These are phyloP conservation scores for Rhodomyrtus tomentosa DNA, from an alignment of 345 rosid species.

Conservation along the genomic window DNA sequence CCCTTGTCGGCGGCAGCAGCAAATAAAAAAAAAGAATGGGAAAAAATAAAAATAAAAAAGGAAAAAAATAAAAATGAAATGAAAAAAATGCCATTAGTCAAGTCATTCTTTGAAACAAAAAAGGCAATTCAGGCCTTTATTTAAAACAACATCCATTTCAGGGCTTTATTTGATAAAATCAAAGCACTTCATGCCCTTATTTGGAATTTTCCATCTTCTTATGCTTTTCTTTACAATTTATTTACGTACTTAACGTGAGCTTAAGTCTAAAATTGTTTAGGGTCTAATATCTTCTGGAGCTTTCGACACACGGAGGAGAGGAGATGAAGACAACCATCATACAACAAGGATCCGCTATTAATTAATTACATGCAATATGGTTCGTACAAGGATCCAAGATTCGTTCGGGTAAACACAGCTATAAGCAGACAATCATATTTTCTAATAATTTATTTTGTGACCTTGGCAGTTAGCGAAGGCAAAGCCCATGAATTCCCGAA, in stretches of 20 bases:
- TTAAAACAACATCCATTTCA: no score
- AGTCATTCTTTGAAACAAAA: no score
- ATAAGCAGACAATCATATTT: not conserved
- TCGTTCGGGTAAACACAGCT: not conserved
- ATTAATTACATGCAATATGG: not conserved
- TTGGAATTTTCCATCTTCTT: not conserved
- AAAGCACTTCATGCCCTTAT: no score
- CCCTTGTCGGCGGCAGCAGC: no score
- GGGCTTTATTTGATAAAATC: no score
- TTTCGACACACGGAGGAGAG: not conserved
- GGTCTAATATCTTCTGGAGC: not conserved
- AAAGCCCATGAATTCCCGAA: not conserved
- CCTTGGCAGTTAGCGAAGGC: not conserved
- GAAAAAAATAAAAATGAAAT: no score
- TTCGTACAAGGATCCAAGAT: not conserved
- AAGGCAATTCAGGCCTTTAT: rapidly evolving
- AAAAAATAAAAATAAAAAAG: no score
- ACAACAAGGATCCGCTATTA: not conserved
- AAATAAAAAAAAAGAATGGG: no score
- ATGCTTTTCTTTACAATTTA: not conserved
- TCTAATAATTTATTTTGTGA: not conserved
- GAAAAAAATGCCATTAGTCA: no score
- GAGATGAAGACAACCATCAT: not conserved
- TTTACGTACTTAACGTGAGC: not conserved
- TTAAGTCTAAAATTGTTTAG: not conserved